Percentiles rank a stretch among this genome's conserved stretches.
phyloP scores from a whole-genome alignment of 129 eudicot genomes.

The Kitagawia praeruptora region DNA sequence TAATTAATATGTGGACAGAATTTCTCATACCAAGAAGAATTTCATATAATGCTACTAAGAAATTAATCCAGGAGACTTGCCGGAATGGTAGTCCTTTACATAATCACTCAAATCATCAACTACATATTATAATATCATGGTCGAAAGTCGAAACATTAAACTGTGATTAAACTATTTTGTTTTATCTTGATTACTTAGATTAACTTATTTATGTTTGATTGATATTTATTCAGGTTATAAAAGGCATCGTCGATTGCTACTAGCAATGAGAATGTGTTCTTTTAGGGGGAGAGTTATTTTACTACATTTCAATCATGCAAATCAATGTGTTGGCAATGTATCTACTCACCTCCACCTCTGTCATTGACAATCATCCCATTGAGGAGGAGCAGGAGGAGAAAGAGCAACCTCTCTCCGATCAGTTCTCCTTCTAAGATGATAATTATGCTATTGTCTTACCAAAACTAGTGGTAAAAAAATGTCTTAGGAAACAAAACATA shows the following conservation, averaged over 20 bases:
- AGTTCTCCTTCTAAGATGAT: background rate
- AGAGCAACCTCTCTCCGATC: background rate
- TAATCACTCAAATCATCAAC: too few species aligned
- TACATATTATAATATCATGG: too few species aligned
- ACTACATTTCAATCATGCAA: background rate
- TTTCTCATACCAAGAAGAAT: too few species aligned
- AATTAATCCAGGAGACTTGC: too few species aligned
- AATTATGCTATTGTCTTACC: too few species aligned
- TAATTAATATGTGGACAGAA: too few species aligned
- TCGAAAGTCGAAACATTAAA: too few species aligned
- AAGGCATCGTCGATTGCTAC: slow-evolving; percentile 86
- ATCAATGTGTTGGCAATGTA: background rate
- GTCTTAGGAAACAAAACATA: too few species aligned
- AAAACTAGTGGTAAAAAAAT: too few species aligned
- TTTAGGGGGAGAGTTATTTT: slow-evolving; percentile 72
- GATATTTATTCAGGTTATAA: slow-evolving; percentile 50
- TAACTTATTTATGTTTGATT: background rate
- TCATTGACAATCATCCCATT: background rate
- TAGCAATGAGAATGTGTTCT: slow-evolving; percentile 70
- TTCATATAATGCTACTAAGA: too few species aligned
- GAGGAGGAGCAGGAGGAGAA: background rate
- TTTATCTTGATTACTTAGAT: background rate
- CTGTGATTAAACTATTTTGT: background rate
- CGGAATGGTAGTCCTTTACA: too few species aligned
- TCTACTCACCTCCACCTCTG: background rate